phyloP scores from a whole-genome alignment of 495 filamentous ascomycete species.

The Talaromyces proteolyticus region DNA sequence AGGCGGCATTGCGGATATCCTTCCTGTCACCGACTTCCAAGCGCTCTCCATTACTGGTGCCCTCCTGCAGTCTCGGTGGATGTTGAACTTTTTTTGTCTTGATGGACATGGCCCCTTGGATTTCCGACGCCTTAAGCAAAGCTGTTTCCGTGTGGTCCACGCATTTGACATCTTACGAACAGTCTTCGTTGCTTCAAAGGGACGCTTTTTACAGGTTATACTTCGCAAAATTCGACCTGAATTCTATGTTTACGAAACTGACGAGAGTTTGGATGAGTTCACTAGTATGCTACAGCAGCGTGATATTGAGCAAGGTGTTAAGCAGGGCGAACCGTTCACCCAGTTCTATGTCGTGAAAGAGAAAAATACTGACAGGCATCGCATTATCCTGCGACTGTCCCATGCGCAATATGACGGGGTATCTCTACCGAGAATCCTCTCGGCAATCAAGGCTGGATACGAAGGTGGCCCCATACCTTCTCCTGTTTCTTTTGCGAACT shows the following conservation, averaged over 20 bases:
- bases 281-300: constrained; percentile 38
- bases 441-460: constrained; percentile 48
- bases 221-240: constrained; percentile 47
- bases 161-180: constrained; percentile 65
- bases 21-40: constrained; percentile 60
- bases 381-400: constrained; percentile 61
- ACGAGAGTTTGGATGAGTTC: constrained; percentile 45
- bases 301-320: constrained; percentile 44
- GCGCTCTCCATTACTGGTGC: constrained; percentile 57
- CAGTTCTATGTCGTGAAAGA: constrained; percentile 54
- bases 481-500: constrained; percentile 51
- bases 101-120: constrained; percentile 44
- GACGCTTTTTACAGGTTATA: constrained; percentile 55
- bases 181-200: constrained; percentile 56
- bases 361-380: constrained; percentile 39
- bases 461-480: constrained; percentile 36
- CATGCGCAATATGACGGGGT: constrained; percentile 75
- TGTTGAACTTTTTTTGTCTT: constrained; percentile 54
- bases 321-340: constrained; percentile 57
- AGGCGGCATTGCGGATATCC: constrained; percentile 50
- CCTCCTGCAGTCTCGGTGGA: constrained; percentile 43
- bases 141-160: constrained; percentile 36
- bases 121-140: constrained; percentile 37
- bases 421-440: constrained; percentile 56
- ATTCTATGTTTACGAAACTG: constrained; percentile 49